Evolutionary conservation across 2,329 filamentous ascomycete genomes (phyloP), one percentile per base, ranked within the genome.

Genomic region (Ilyonectria mors-panacis): DNA sequence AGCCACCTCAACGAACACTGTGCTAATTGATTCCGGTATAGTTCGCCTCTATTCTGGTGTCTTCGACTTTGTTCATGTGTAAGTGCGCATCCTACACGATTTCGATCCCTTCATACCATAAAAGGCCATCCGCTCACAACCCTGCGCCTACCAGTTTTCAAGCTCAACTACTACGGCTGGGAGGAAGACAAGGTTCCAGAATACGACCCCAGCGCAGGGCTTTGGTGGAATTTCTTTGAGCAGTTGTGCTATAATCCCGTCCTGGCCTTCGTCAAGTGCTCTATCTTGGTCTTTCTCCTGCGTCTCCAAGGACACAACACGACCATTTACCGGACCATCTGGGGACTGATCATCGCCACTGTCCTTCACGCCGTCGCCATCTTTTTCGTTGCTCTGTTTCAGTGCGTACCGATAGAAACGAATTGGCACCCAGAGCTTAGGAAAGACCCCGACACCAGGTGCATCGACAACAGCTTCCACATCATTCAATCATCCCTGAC

Each of bases 221-320:
- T 73, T 39, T 73, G 77, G 71, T 82, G 77, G 77, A 81, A 80
- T 72, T 84, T 81, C 42, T 70, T 81, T 12, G 79, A 80, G 33
- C 79, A 84, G 26, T 73, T 84, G 45, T 74, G 82, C 2, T 85
- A 85, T 73, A 85, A 84, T 47, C 83, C 83, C 1, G 80, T 85
- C 26, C 70, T 85, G 2, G 81, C 82, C 26, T 75, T 85, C 12
- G 82, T 85, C 62, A 85, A 85, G 67, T 78, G 79, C 12, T 85
- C 84, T 1, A 76, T 84, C 28, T 76, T 85, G 12, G 68, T 85
- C 7, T 85, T 85, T 66, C 78, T 85, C 23, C 75, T 83, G n/a
- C 81, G 82, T 1, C 76, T 85, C 0, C 78, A 81, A 2, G 82
- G 80, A 0, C 79, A 82, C 60, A 82, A 82, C 63, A 73, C 68